A percentile compares a stretch with the other conserved stretches of the same genome.
Evolutionary conservation across 345 rosid genomes (phyloP).

Genomic region (Camelina neglecta): DNA sequence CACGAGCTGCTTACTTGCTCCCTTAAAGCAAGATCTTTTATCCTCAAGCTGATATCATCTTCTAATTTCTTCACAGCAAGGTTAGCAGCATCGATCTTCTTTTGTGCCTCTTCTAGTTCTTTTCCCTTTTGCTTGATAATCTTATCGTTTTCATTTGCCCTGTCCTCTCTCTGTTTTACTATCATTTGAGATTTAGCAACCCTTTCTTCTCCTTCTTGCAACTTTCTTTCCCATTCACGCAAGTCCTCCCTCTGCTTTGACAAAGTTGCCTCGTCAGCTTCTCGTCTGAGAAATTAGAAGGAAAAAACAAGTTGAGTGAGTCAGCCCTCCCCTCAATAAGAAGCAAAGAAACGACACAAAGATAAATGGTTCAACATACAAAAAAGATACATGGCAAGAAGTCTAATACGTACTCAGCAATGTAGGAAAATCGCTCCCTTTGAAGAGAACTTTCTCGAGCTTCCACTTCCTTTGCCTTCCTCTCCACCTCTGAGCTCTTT

Average conservation of each 20-base stretch:
- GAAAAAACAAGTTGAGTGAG: conserved; percentile 3
- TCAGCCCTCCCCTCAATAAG: not conserved
- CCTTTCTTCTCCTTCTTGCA: conserved; percentile 92
- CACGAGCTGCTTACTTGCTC: conserved; percentile 65
- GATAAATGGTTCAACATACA: conserved; percentile 2
- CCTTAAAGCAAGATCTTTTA: conserved; percentile 54
- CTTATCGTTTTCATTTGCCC: conserved; percentile 78
- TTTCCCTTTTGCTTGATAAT: conserved; percentile 76
- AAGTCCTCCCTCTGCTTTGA: conserved; percentile 93
- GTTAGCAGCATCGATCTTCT: conserved; percentile 72
- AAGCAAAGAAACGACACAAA: not conserved
- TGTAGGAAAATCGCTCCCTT: conserved; percentile 75
- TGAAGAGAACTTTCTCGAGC: conserved; percentile 66
- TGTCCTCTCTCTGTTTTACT: conserved; percentile 90
- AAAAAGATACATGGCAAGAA: not conserved
- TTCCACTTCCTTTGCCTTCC: conserved; percentile 80
- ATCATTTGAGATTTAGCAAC: conserved; percentile 52
- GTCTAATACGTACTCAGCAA: conserved; percentile 66
- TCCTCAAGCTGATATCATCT: conserved; percentile 71
- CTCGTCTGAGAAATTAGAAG: conserved; percentile 59
- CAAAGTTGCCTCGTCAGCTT: conserved; percentile 63
- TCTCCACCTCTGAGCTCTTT: conserved; percentile 77
- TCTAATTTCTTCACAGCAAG: conserved; percentile 63
- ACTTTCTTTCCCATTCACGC: conserved; percentile 88
- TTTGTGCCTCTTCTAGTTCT: conserved; percentile 75